These are phyloP conservation scores for Zopfia rhizophila DNA, from an alignment of 2,329 filamentous ascomycete species.

Conservation along the genomic window DNA sequence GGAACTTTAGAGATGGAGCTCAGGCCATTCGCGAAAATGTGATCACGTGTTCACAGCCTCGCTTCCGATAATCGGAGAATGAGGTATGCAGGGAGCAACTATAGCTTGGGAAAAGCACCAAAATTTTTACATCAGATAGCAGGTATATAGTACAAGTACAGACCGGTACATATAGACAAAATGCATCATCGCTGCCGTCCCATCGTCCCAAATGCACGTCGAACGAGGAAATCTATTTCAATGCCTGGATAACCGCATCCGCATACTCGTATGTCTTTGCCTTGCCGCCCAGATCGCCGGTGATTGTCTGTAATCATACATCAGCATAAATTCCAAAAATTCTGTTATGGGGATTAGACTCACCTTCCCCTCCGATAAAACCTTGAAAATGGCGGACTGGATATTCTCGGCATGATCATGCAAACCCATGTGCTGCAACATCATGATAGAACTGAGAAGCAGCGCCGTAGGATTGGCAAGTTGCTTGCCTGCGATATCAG, in stretches of 20 bases:
- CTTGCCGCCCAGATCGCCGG: conserved; percentile 95
- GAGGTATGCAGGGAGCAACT: too few species aligned
- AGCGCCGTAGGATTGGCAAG: conserved; percentile 98
- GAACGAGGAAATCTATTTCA: conserved; percentile 51
- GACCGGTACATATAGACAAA: conserved; percentile 51
- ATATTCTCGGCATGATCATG: conserved; percentile 85
- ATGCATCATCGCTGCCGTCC: conserved; percentile 46
- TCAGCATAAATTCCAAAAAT: conserved; percentile 24
- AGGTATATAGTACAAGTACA: conserved; percentile 48
- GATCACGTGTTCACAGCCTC: too few species aligned
- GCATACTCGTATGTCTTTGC: conserved; percentile 96
- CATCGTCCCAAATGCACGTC: conserved; percentile 35
- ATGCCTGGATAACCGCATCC: conserved; percentile 81
- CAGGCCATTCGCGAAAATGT: too few species aligned
- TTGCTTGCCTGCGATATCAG: conserved; percentile 94
- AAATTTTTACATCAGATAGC: conserved; percentile 6
- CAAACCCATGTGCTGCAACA: conserved; percentile 98
- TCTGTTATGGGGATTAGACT: conserved; percentile 28
- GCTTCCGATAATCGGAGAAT: too few species aligned
- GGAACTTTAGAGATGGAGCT: too few species aligned
- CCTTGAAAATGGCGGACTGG: conserved; percentile 94
- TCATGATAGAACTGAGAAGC: conserved; percentile 97
- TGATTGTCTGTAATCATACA: conserved; percentile 70
- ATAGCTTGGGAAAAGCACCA: too few species aligned
- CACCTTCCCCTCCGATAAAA: conserved; percentile 93